Evolutionary conservation across 2,329 filamentous ascomycete genomes (phyloP), one percentile per base, ranked within the genome.

Genomic region (Fusarium camptoceras): DNA sequence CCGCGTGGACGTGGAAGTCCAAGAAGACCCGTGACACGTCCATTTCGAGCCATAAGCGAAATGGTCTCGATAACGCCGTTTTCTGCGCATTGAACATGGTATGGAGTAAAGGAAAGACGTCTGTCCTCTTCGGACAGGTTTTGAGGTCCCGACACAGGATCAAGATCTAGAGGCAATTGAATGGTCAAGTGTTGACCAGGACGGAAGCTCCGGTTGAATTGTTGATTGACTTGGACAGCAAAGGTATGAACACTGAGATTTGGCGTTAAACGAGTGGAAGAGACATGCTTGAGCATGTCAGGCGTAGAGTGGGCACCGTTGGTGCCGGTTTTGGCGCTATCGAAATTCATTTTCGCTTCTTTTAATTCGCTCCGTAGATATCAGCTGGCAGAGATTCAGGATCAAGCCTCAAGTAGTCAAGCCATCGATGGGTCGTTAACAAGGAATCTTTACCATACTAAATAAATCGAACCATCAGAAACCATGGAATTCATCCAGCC

Each of bases 51-150:
- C 50, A 64, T 64, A 1, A 64, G 20, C 2, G 59, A 58, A 2
- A 64, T 5, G 6, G 8, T 49, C 20, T 64, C 25, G 7, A 58
- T 31, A 0, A 2, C 9, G 0, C 20, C 59, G 16, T 44, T n/a
- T 1, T 48, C 25, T 0, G 20, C 7, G 10, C 50, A 58, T 6
- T 31, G 41, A 0, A 34, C 24, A 15, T 64, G 37, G 42, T 39
- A 64, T n/a, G 61, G 61, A 2, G 61, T 64, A 8, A 64, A 64
- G 3, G 50, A 64, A 8, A 64, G 59, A 25, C 61, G 20, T 15
- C 61, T 24, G 1, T 64, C 61, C 6, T 58, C 42, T 11, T 49
- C 50, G 1, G 61, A 58, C 2, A 64, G 14, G 22, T 64, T 64
- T 25, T 64, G 61, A 4, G 61, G 37, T 18, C 61, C 61, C 6